Evolutionary conservation across 2,329 filamentous ascomycete genomes (phyloP).

Genomic region (Teratosphaeria destructans): DNA sequence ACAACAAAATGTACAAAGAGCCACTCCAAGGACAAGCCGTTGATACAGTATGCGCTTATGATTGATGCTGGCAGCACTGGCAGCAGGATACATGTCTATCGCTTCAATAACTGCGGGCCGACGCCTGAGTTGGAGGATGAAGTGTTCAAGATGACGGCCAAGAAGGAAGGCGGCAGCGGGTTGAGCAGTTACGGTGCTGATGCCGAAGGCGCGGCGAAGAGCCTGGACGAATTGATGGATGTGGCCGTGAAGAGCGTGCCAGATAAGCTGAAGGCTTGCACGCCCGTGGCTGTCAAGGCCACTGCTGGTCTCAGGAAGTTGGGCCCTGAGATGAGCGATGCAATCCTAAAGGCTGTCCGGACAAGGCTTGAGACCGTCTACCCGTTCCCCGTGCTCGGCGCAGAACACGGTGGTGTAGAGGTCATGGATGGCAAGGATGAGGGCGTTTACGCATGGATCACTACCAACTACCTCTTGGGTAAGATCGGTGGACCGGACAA

Average conservation of each 20-base stretch:
- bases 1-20: constrained; percentile 73
- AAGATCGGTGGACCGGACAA: constrained; percentile 93
- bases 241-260: constrained; percentile 78
- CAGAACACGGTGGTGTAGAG: constrained; percentile 74
- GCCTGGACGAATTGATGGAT: constrained; percentile 77
- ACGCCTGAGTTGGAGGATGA: constrained; percentile 93
- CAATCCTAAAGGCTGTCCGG: constrained; percentile 78
- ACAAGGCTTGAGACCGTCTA: constrained; percentile 75
- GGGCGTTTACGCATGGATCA: constrained; percentile 98
- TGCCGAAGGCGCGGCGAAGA: constrained; percentile 78
- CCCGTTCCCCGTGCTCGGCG: constrained; percentile 86
- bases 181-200: constrained; percentile 82
- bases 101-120: constrained; percentile 95
- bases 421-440: constrained; percentile 98
- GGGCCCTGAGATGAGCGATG: constrained; percentile 67
- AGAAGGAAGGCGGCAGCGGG: constrained; percentile 64
- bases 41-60: constrained; percentile 97
- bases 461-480: constrained; percentile 93
- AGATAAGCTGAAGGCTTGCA: constrained; percentile 80
- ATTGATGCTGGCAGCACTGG: constrained; percentile 96
- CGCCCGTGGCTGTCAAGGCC: constrained; percentile 92
- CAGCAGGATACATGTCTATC: constrained; percentile 95
- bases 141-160: constrained; percentile 86
- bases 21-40: constrained; percentile 75
- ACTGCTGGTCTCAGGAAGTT: constrained; percentile 87